phyloP scores from a whole-genome alignment of 495 filamentous ascomycete genomes.

The Chaetomium fimeti region DNA sequence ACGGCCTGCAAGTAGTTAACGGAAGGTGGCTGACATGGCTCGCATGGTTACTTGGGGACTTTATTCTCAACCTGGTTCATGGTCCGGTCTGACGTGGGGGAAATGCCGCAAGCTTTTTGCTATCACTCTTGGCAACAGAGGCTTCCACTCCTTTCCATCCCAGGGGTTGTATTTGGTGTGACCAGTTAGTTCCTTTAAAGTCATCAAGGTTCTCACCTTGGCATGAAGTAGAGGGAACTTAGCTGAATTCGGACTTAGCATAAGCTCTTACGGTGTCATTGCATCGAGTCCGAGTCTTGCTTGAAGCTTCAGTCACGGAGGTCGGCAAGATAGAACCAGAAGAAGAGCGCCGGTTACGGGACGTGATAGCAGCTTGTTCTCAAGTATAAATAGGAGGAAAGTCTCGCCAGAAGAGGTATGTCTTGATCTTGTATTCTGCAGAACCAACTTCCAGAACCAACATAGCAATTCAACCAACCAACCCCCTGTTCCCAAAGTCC shows the following conservation, averaged over 20 bases:
- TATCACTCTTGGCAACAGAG: neutral
- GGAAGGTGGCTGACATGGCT: neutral
- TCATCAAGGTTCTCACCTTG: conserved; percentile 8
- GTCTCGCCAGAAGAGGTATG: neutral
- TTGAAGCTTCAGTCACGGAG: neutral
- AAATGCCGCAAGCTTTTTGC: neutral
- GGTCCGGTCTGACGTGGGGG: neutral
- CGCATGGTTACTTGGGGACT: too few species aligned
- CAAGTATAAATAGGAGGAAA: neutral
- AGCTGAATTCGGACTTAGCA: neutral
- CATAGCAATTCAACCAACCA: neutral
- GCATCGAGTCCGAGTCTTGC: neutral
- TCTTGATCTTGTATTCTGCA: neutral
- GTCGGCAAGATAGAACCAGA: neutral
- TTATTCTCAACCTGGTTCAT: neutral
- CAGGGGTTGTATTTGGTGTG: neutral
- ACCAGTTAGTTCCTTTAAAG: neutral
- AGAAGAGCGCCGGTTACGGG: neutral
- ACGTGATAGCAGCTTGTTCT: neutral
- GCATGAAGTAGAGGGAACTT: neutral
- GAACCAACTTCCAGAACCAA: neutral
- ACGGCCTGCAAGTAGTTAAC: neutral
- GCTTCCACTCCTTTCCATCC: neutral
- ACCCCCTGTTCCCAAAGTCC: neutral
- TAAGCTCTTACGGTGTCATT: neutral